Conservation (phyloP, 352 stramenopile species). For the Pythium plurisporium region DNA sequence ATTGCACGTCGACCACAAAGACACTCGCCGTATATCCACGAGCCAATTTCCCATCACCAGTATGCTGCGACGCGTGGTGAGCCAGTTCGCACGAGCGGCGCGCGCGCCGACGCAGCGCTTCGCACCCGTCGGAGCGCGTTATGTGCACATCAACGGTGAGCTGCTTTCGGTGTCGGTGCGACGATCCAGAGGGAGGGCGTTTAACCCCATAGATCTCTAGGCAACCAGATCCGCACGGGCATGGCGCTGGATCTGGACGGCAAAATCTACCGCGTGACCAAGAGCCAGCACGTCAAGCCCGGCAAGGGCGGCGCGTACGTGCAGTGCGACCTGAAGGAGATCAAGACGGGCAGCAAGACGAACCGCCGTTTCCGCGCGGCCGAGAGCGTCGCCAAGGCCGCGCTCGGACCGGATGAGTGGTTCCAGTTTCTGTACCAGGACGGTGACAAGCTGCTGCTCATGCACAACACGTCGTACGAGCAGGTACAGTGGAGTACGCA, state of each 20-base stretch:
- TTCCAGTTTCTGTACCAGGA: constrained; percentile 86
- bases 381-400: constrained; percentile 75
- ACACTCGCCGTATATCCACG: background rate
- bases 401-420: constrained; percentile 60
- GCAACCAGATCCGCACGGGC: constrained; percentile 76
- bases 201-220: constrained; percentile 18
- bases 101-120: constrained; percentile 10
- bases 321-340: constrained; percentile 82
- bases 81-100: constrained; percentile 13
- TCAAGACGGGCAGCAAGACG: constrained; percentile 82
- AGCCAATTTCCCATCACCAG: background rate
- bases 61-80: constrained; percentile 24
- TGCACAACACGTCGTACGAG: constrained; percentile 78
- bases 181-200: background rate
- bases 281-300: constrained; percentile 83
- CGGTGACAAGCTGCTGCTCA: constrained; percentile 73
- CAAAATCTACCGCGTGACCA: constrained; percentile 80
- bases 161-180: background rate
- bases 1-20: no score
- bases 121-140: constrained; percentile 32
- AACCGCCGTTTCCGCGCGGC: constrained; percentile 79
- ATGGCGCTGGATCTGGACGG: constrained; percentile 83
- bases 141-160: constrained; percentile 65
- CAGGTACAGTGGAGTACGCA: constrained; percentile 37
- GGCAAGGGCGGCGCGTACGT: constrained; percentile 82